Evolutionary conservation across 1,284 basidiomycete genomes (phyloP).

Genomic region (Takashimella koratensis): DNA sequence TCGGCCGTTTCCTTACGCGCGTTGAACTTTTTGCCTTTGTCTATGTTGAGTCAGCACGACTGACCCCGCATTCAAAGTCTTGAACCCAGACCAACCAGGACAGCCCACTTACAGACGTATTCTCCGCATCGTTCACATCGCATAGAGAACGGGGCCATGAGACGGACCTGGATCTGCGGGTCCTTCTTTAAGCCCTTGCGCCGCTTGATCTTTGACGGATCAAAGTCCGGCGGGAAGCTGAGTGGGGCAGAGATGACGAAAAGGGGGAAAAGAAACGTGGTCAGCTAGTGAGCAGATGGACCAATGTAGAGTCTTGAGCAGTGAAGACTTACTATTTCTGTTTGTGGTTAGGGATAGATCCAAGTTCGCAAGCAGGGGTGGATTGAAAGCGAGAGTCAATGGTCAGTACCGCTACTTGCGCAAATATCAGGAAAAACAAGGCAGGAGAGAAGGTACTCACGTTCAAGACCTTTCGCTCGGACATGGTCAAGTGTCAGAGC

Average conservation of each 20-base stretch:
- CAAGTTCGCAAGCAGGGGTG: not conserved
- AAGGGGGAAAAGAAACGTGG: not conserved
- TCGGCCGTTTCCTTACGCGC: slow-evolving; percentile 97
- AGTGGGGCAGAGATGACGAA: not conserved
- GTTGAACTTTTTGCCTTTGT: slow-evolving; percentile 97
- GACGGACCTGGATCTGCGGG: slow-evolving; percentile 90
- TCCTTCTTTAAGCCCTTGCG: slow-evolving; percentile 70
- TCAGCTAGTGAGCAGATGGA: not conserved
- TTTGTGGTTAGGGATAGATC: not conserved
- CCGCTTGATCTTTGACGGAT: slow-evolving; percentile 91
- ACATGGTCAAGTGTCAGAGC: slow-evolving; percentile 55
- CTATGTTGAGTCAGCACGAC: slow-evolving; percentile 29
- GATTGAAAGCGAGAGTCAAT: too few species aligned
- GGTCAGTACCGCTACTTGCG: too few species aligned
- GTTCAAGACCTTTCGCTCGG: slow-evolving; percentile 83
- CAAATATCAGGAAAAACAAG: too few species aligned
- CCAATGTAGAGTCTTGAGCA: not conserved
- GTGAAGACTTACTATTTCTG: slow-evolving; percentile 23
- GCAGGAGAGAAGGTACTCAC: too few species aligned
- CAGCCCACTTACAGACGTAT: slow-evolving; percentile 70
- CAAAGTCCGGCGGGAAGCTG: slow-evolving; percentile 71
- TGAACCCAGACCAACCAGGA: not conserved
- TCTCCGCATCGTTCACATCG: slow-evolving; percentile 93
- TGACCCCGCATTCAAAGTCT: not conserved
- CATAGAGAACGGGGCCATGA: slow-evolving; percentile 99